phyloP scores from a whole-genome alignment of 495 filamentous ascomycete genomes.

The Xylaria cubensis region DNA sequence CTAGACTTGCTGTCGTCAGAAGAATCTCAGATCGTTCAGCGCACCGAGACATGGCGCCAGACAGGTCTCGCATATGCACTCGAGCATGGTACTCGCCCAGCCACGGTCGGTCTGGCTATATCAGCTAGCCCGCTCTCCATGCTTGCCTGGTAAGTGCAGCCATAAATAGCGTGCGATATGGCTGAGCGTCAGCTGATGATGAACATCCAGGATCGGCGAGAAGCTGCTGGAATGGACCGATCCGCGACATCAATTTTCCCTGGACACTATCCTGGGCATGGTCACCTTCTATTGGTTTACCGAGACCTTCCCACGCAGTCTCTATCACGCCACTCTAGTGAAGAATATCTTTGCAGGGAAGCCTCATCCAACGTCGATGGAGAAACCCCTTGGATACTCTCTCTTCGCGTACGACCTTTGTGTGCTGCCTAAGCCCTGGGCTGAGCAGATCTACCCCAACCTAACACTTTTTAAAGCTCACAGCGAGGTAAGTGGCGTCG shows the following conservation, averaged over 20 bases:
- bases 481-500: conserved; percentile 41
- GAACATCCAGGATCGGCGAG: conserved; percentile 63
- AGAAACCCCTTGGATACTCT: conserved; percentile 67
- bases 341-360: conserved; percentile 49
- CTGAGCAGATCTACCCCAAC: conserved; percentile 48
- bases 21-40: conserved; percentile 26
- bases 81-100: conserved; percentile 65
- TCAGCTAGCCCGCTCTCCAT: conserved; percentile 65
- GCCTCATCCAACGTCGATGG: conserved; percentile 46
- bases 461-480: conserved; percentile 32
- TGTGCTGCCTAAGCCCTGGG: conserved; percentile 58
- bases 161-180: not conserved
- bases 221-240: conserved; percentile 72
- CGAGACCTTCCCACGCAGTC: conserved; percentile 59
- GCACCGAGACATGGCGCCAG: conserved; percentile 25
- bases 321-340: conserved; percentile 54
- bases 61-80: conserved; percentile 60
- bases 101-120: conserved; percentile 66
- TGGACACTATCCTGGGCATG: conserved; percentile 62
- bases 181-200: conserved; percentile 12
- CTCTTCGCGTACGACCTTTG: conserved; percentile 62
- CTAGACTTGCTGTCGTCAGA: conserved; percentile 26
- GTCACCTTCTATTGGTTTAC: conserved; percentile 73
- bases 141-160: conserved; percentile 65
- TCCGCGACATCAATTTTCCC: conserved; percentile 45